These are phyloP conservation scores for Saccharomyces jurei DNA, from an alignment of 805 yeast species.

Conservation along the genomic window DNA sequence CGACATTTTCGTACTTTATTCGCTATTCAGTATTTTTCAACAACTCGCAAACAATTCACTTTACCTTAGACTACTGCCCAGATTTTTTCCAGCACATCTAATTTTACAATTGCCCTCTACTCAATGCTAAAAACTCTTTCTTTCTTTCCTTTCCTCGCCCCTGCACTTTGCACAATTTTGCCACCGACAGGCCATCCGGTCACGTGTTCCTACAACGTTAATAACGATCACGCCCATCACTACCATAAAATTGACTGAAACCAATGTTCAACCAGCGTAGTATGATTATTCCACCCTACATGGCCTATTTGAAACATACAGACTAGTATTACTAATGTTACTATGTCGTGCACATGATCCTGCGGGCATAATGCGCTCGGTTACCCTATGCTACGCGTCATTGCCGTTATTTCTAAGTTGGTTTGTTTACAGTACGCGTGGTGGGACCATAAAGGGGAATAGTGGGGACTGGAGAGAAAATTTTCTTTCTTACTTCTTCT, in stretches of 20 bases:
- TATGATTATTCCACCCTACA: not conserved
- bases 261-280: not conserved
- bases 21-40: not conserved
- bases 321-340: not conserved
- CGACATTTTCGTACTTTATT: conserved; percentile 38
- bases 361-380: not conserved
- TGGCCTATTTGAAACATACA: not conserved
- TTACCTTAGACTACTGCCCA: not conserved
- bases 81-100: not conserved
- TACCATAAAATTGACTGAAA: not conserved
- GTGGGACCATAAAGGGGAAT: not conserved
- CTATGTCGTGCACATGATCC: not conserved
- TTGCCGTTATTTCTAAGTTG: not conserved
- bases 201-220: not conserved
- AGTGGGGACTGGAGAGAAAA: not conserved
- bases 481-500: not conserved
- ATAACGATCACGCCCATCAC: not conserved
- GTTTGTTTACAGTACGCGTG: not conserved
- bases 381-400: not conserved
- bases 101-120: not conserved
- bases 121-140: not conserved
- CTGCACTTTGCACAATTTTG: not conserved
- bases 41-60: not conserved
- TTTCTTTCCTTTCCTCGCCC: not conserved
- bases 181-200: not conserved